Evolutionary conservation across 2,329 filamentous ascomycete genomes (phyloP).

Genomic region (Dactylellina haptotyla): DNA sequence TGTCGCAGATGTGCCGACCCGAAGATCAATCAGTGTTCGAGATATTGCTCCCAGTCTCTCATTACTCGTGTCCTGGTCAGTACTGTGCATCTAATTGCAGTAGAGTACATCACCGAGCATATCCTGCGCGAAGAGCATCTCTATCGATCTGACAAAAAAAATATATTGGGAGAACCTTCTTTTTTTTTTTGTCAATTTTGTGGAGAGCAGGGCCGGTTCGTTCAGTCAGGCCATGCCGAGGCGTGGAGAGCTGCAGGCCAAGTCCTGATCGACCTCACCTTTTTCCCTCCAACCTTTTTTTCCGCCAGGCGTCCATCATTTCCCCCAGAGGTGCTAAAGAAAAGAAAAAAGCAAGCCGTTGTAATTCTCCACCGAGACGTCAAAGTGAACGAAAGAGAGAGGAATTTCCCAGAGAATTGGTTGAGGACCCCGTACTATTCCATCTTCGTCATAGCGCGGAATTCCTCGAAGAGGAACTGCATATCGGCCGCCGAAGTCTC

Average conservation of each 20-base stretch:
- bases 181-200: background rate
- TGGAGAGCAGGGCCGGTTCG: slow-evolving; percentile 16
- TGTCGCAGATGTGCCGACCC: slow-evolving; percentile 35
- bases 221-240: slow-evolving; percentile 32
- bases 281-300: background rate
- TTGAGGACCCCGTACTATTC: slow-evolving; percentile 7
- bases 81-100: no score
- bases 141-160: background rate
- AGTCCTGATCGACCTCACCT: slow-evolving; percentile 22
- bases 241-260: slow-evolving; percentile 28
- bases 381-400: background rate
- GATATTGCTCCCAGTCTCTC: background rate
- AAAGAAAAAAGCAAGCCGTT: background rate
- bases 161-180: no score
- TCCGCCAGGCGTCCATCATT: background rate
- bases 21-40: slow-evolving; percentile 11
- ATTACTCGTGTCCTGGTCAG: background rate
- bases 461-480: background rate
- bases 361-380: slow-evolving; percentile 1
- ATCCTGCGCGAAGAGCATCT: no score
- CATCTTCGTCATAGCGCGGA: slow-evolving; percentile 3
- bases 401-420: slow-evolving; percentile 27
- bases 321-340: background rate
- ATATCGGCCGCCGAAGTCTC: slow-evolving; percentile 27
- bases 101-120: no score